Evolutionary conservation across 352 stramenopile species (phyloP).

Genomic region (Globisporangium uncinulatum): DNA sequence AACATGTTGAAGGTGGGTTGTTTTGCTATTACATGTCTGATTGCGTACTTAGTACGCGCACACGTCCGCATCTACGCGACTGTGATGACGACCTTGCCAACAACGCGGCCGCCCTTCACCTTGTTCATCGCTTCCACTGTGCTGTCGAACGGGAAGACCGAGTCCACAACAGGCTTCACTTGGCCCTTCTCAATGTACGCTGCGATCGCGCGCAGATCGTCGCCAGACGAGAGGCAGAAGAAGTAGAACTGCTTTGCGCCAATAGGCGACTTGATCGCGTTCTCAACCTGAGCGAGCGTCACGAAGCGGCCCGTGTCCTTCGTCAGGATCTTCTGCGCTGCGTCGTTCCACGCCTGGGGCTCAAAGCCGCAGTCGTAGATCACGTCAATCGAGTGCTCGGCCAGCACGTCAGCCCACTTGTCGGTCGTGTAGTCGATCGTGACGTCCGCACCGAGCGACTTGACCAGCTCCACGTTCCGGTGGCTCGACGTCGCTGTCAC

Average conservation of each 20-base stretch:
- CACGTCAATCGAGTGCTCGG: constrained; percentile 11
- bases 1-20: too few relatives aligned
- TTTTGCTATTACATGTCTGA: too few relatives aligned
- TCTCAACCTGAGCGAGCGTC: constrained; percentile 18
- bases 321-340: constrained; percentile 25
- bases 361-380: constrained; percentile 22
- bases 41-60: too few relatives aligned
- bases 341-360: constrained; percentile 21
- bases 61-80: constrained; percentile 4
- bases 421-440: constrained; percentile 51
- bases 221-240: background rate
- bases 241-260: constrained; percentile 19
- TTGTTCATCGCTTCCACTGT: constrained; percentile 4
- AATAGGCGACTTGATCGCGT: constrained; percentile 33
- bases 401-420: constrained; percentile 16
- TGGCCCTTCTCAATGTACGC: background rate
- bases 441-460: constrained; percentile 23
- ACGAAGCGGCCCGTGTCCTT: constrained; percentile 23
- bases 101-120: background rate
- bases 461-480: constrained; percentile 47
- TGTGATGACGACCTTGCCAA: constrained; percentile 8
- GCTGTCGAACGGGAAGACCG: constrained; percentile 3
- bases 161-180: background rate
- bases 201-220: constrained; percentile 1
- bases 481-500: constrained; percentile 51